These are phyloP conservation scores for Populus euphratica DNA, from an alignment of 345 rosid species.

Conservation along the genomic window DNA sequence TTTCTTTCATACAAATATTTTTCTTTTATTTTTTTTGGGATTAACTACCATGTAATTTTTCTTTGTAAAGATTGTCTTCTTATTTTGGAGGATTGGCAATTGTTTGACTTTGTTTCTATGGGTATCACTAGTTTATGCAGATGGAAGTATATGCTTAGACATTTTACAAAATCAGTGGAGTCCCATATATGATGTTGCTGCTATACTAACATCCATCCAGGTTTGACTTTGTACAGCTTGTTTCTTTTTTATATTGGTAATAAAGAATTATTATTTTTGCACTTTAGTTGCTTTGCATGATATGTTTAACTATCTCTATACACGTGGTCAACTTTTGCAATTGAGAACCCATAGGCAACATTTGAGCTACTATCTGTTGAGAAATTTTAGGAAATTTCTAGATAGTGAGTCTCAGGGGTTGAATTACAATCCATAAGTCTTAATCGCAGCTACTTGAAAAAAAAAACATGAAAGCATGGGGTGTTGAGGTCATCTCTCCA, in stretches of 20 bases:
- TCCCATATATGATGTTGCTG: slow-evolving; percentile 97
- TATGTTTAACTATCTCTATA: background rate
- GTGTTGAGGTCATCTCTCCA: background rate
- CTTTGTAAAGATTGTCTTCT: background rate
- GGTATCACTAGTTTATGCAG: slow-evolving; percentile 68
- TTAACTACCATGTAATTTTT: background rate
- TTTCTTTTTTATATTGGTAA: background rate
- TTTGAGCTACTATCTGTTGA: background rate
- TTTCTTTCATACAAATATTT: background rate
- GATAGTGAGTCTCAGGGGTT: background rate
- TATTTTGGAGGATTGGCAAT: background rate
- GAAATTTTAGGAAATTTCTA: background rate
- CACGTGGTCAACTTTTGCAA: background rate
- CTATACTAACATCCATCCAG: slow-evolving; percentile 95
- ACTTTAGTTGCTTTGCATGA: background rate
- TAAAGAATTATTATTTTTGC: background rate
- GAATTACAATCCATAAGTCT: background rate
- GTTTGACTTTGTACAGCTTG: slow-evolving; percentile 26
- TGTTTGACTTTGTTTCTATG: background rate
- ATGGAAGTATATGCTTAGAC: slow-evolving; percentile 95
- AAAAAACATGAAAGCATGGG: background rate
- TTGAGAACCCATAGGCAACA: background rate
- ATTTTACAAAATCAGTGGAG: slow-evolving; percentile 97
- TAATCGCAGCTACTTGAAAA: background rate
- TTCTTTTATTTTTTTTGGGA: background rate